Percentiles rank a stretch among this genome's conserved stretches.
phyloP scores from a whole-genome alignment of 73 alveolate species.

The Symbiodinium natans region DNA sequence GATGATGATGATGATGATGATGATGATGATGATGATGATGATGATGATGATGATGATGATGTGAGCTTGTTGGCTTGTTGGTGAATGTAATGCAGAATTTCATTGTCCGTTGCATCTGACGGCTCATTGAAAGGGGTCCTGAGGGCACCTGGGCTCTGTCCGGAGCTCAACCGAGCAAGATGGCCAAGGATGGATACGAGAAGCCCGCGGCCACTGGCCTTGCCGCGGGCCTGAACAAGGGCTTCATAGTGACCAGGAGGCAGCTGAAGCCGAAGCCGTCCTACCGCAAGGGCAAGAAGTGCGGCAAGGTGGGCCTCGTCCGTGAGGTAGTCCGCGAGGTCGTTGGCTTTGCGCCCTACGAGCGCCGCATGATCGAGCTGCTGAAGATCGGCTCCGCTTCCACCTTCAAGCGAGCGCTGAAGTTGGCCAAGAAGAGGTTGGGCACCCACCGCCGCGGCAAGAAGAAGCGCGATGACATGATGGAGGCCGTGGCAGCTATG shows the following conservation, averaged over 20 bases:
- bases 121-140: not conserved
- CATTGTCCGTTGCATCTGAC: not conserved
- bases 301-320: conserved; percentile 95
- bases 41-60: not conserved
- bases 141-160: not conserved
- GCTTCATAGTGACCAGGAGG: conserved; percentile 96
- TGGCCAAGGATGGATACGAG: conserved; percentile 79
- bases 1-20: not conserved
- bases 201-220: conserved; percentile 92
- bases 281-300: conserved; percentile 95
- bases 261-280: conserved; percentile 94
- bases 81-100: not conserved
- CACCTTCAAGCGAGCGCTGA: conserved; percentile 97
- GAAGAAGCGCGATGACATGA: conserved; percentile 97
- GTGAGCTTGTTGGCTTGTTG: not conserved
- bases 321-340: conserved; percentile 97
- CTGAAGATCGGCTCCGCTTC: conserved; percentile 96
- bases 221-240: conserved; percentile 95
- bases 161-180: not conserved
- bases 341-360: conserved; percentile 97
- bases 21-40: not conserved
- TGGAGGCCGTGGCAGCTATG: conserved; percentile 86
- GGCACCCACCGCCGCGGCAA: conserved; percentile 98
- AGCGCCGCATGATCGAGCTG: conserved; percentile 97
- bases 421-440: conserved; percentile 97